Percentiles rank a stretch among this genome's conserved stretches.
These are phyloP conservation scores for Monilinia aucupariae DNA, from an alignment of 2,329 filamentous ascomycete genomes.

Conservation along the genomic window DNA sequence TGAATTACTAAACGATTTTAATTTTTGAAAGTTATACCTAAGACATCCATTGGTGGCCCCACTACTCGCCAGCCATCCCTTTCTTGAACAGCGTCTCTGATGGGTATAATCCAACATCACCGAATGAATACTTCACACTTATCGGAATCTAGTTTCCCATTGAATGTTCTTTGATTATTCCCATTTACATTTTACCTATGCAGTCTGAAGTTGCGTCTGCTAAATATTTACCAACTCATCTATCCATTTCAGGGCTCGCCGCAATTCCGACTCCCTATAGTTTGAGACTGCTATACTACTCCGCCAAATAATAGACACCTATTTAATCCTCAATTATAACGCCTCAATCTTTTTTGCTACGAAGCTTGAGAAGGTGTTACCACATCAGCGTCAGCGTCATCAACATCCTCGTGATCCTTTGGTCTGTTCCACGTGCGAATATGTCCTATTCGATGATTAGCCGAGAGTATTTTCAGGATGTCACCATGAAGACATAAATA, in stretches of 20 bases:
- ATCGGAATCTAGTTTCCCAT: neutral
- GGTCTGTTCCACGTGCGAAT: constrained; percentile 31
- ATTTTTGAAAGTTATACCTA: too few relatives aligned
- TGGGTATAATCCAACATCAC: neutral
- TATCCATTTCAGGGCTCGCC: neutral
- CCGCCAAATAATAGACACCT: neutral
- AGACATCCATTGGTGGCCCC: too few relatives aligned
- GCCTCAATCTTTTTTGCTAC: neutral
- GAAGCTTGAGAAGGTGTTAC: neutral
- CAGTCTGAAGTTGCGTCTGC: neutral
- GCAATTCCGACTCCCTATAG: neutral
- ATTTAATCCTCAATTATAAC: neutral
- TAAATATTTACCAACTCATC: neutral
- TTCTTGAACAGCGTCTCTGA: too few relatives aligned
- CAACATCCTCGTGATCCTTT: constrained; percentile 17
- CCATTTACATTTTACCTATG: neutral
- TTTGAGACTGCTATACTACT: neutral
- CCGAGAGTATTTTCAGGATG: neutral
- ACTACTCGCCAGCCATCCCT: neutral
- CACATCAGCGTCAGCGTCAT: constrained; percentile 9
- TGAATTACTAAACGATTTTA: too few relatives aligned
- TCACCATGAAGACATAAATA: neutral
- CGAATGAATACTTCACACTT: too few relatives aligned
- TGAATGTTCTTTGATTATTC: neutral
- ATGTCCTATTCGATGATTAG: constrained; percentile 21